These are phyloP conservation scores for Rhizopogon vinicolor DNA, from an alignment of 768 basidiomycete species.

Conservation along the genomic window DNA sequence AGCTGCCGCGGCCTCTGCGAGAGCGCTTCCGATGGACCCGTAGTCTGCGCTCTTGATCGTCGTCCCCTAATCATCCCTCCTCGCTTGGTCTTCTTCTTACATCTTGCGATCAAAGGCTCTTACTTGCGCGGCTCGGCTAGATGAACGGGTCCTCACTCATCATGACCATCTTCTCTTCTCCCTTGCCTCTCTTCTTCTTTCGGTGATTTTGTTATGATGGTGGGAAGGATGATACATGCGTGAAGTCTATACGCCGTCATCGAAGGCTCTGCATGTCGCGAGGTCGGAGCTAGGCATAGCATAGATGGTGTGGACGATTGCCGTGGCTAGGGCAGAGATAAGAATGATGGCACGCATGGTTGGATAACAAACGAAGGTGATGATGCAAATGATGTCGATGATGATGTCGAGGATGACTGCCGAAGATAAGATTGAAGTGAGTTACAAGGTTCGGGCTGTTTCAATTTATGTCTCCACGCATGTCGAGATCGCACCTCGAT, in stretches of 20 bases:
- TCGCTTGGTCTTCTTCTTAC: neutral
- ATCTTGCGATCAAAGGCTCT: neutral
- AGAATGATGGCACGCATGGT: conserved; percentile 21
- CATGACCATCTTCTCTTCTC: neutral
- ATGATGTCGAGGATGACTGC: neutral
- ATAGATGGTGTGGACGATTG: conserved; percentile 9
- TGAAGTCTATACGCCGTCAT: conserved; percentile 15
- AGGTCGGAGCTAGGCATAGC: conserved; percentile 23
- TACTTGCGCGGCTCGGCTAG: neutral
- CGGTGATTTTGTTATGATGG: conserved; percentile 22
- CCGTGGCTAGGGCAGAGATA: conserved; percentile 19
- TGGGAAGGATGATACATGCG: conserved; percentile 24
- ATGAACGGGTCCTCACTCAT: neutral
- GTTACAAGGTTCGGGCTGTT: neutral
- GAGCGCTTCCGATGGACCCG: conserved; percentile 11
- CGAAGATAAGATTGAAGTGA: neutral
- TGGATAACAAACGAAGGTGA: neutral
- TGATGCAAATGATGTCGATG: neutral
- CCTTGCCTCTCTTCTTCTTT: neutral
- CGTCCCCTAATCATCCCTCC: conserved; percentile 6
- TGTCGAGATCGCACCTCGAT: no score
- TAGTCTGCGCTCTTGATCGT: conserved; percentile 23
- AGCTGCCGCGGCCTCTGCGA: no score
- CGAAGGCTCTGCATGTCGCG: conserved; percentile 7
- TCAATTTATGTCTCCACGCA: neutral